These are phyloP conservation scores for Sordariomycetes sp. DNA, from an alignment of 2,329 filamentous ascomycete species.

Conservation along the genomic window DNA sequence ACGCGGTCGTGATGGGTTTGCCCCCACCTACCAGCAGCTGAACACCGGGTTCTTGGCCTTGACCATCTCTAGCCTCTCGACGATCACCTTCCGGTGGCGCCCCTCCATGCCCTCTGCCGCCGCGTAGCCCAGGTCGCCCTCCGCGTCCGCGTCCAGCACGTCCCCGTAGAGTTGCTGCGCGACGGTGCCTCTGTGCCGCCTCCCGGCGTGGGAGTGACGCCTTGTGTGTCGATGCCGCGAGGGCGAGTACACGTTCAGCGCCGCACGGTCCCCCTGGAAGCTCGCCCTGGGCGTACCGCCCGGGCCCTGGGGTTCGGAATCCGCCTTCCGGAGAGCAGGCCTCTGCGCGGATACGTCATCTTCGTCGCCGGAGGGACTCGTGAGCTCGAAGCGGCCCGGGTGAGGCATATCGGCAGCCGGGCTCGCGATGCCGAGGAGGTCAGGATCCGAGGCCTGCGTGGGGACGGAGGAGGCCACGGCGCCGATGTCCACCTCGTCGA, in stretches of 20 bases:
- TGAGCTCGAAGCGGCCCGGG: slow-evolving; percentile 64
- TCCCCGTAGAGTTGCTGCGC: slow-evolving; percentile 41
- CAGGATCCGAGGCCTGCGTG: slow-evolving; percentile 29
- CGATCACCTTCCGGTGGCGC: slow-evolving; percentile 86
- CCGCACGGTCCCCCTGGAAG: slow-evolving; percentile 21
- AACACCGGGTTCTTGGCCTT: slow-evolving; percentile 95
- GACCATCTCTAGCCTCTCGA: slow-evolving; percentile 89
- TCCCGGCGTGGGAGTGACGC: slow-evolving; percentile 40
- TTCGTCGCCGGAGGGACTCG: slow-evolving; percentile 30
- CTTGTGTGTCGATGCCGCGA: slow-evolving; percentile 29
- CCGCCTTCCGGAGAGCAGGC: slow-evolving; percentile 1
- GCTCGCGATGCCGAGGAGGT: slow-evolving; percentile 59
- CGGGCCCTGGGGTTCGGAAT: slow-evolving; percentile 5
- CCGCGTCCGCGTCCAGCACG: slow-evolving; percentile 57
- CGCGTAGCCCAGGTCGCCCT: slow-evolving; percentile 89
- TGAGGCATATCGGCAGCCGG: slow-evolving; percentile 59
- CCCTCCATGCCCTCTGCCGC: slow-evolving; percentile 91
- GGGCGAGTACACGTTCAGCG: slow-evolving; percentile 29
- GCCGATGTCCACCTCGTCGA: slow-evolving; percentile 86
- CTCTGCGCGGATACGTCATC: slow-evolving; percentile 15
- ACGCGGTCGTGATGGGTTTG: too few relatives aligned
- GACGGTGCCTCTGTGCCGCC: slow-evolving; percentile 36
- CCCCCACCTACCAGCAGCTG: slow-evolving; percentile 70
- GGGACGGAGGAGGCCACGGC: slow-evolving; percentile 22
- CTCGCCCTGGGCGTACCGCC: slow-evolving; percentile 6